Base-by-base conservation (phyloP, 768 basidiomycete species). In the Suillus brevipes region DNA sequence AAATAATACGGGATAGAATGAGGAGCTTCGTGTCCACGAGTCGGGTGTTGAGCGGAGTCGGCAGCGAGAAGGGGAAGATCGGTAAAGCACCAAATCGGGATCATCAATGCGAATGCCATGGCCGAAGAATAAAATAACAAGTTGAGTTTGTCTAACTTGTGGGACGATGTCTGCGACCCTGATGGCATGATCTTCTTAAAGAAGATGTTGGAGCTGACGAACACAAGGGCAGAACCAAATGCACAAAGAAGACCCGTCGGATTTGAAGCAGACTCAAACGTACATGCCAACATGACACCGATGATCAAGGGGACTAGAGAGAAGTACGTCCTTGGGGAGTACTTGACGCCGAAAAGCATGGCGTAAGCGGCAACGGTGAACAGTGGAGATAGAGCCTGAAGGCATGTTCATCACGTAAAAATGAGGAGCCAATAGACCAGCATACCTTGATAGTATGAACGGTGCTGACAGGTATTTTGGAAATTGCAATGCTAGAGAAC, bases 321-420 rank as follows among this genome's bases (percentile, higher is more conserved):
- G 23, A 95, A 67, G 77, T 99, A 99, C 1, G 96, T 99, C 73
- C 88, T 89, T 56, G 86, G 80, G 25, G 95, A 94, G 79, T 99
- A 99, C 74, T 90, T 92, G 50, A 99, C 97, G 56, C 92, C 86
- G 72, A 99, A 99, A 31, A 99, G 81, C 58, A 96, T 78, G 6
- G 95, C 95, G 74, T 99, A 99, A 0, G 97, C 95, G 8, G 91
- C 89, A 31, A 99, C 97, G 3, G 97, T 99, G 81, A 99, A 98
- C 34, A 99, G 82, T 0, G 97, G 97, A 0, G 97, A 98, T 50
- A 99, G 80, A 0, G 97, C 97, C 97, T 99, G 69, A 7, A 60
- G 47, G 34, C 23, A 42, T 14, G 64, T 50, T 62, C 63, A 52
- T 66, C 60, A 63, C 40, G 45, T 49, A 37, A 58, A 52, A 23